Percentiles rank a stretch among this genome's conserved stretches.
These are phyloP conservation scores for Melampsora americana DNA, from an alignment of 1,284 basidiomycete species.

Conservation along the genomic window DNA sequence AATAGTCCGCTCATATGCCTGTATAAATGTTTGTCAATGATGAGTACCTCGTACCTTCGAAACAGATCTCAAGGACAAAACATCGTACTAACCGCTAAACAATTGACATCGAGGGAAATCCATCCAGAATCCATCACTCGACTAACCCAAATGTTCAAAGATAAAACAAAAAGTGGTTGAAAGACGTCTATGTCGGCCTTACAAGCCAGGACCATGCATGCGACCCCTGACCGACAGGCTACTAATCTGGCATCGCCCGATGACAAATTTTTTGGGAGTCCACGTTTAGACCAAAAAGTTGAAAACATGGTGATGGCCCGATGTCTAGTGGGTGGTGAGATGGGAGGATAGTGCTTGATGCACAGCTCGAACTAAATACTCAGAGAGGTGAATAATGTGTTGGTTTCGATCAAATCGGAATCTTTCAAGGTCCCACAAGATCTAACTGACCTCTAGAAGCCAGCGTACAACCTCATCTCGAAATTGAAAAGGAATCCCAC, in stretches of 20 bases:
- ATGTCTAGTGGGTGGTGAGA: not conserved
- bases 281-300: not conserved
- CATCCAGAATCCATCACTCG: not conserved
- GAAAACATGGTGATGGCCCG: constrained; percentile 5
- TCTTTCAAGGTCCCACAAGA: not conserved
- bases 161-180: constrained; percentile 3
- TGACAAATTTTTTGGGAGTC: not conserved
- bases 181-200: constrained; percentile 8
- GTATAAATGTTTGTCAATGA: too few relatives aligned
- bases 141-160: not conserved
- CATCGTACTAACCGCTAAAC: constrained; percentile 1
- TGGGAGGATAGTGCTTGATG: not conserved
- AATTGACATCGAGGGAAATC: not conserved
- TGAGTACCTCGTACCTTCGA: not conserved
- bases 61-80: not conserved
- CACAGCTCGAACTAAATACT: not conserved
- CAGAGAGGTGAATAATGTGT: not conserved
- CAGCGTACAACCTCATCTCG: not conserved
- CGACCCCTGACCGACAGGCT: not conserved
- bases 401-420: not conserved
- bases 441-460: not conserved
- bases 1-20: constrained; percentile 2
- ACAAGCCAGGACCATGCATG: not conserved
- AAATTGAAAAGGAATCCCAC: not conserved
- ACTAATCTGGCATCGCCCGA: not conserved